Percentiles rank a stretch among this genome's conserved stretches.
Evolutionary conservation across 495 filamentous ascomycete genomes (phyloP).

Genomic region (Penicillium maclennaniae): DNA sequence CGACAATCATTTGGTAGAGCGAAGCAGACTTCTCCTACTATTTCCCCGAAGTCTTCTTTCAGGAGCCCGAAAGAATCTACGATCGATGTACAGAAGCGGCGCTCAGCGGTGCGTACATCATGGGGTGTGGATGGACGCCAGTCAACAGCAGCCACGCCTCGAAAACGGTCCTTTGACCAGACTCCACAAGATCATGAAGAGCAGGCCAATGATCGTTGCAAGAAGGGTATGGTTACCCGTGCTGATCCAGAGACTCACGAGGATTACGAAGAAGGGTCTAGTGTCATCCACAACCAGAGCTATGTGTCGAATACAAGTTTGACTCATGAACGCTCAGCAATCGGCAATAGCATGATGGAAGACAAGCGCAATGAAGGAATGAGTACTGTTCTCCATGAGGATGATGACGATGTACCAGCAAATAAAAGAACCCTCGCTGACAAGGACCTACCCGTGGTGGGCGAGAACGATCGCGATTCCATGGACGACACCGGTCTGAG

Average conservation of each 20-base stretch:
- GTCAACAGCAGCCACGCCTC: conserved; percentile 21
- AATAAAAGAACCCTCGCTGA: conserved; percentile 24
- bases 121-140: conserved; percentile 5
- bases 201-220: conserved; percentile 25
- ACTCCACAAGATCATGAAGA: conserved; percentile 29
- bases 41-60: neutral
- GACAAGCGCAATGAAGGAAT: conserved; percentile 43
- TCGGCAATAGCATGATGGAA: conserved; percentile 37
- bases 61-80: conserved; percentile 2
- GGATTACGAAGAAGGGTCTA: conserved; percentile 30
- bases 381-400: conserved; percentile 39
- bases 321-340: conserved; percentile 19
- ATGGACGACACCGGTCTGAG: conserved; percentile 83
- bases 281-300: conserved; percentile 24
- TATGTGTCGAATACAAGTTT: conserved; percentile 14
- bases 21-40: conserved; percentile 1
- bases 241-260: conserved; percentile 29
- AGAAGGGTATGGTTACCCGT: conserved; percentile 29
- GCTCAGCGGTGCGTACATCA: conserved; percentile 11
- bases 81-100: conserved; percentile 14
- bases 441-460: conserved; percentile 21
- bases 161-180: conserved; percentile 41
- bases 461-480: conserved; percentile 31
- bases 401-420: conserved; percentile 13
- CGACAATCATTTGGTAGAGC: neutral